A percentile compares a stretch with the other conserved stretches of the same genome.
phyloP scores from a whole-genome alignment of 2,329 filamentous ascomycete genomes.

The Cladosporium halotolerans region DNA sequence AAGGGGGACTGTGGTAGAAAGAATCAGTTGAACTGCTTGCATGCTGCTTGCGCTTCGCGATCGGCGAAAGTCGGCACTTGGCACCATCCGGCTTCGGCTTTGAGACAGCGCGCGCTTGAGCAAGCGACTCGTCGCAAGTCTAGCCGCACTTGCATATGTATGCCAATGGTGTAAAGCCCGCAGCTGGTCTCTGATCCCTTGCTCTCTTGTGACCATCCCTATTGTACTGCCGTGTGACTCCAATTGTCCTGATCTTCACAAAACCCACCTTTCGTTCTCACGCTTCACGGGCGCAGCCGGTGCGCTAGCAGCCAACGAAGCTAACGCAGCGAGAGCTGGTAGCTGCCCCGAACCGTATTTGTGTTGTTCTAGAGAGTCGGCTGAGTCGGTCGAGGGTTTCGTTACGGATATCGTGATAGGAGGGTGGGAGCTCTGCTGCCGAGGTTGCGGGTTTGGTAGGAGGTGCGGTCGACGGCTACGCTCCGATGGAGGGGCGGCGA shows the following conservation, averaged over 20 bases:
- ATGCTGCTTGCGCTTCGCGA: background rate
- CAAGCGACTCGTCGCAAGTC: too few relatives aligned
- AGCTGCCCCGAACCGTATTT: conserved; percentile 17
- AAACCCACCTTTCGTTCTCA: conserved; percentile 7
- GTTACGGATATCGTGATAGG: conserved; percentile 8
- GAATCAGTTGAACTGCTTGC: background rate
- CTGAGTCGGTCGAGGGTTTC: conserved; percentile 44
- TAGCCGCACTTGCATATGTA: too few relatives aligned
- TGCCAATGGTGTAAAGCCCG: too few relatives aligned
- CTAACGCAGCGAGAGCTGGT: conserved; percentile 54
- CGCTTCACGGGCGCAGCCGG: conserved; percentile 7
- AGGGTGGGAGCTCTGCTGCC: conserved; percentile 7
- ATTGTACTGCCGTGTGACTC: background rate
- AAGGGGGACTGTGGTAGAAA: conserved; percentile 1
- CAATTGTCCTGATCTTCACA: background rate
- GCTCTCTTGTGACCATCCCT: too few relatives aligned
- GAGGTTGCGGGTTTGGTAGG: background rate
- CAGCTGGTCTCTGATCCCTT: too few relatives aligned
- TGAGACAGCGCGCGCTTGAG: background rate
- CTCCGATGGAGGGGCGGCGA: conserved; percentile 8
- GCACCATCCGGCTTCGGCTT: conserved; percentile 1
- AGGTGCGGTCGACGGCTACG: conserved; percentile 3
- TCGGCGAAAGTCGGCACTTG: background rate
- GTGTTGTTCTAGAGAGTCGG: conserved; percentile 47
- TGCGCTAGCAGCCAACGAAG: conserved; percentile 34